Evolutionary conservation across 2,329 filamentous ascomycete genomes (phyloP), one percentile per base, ranked within the genome.

Genomic region (Aureobasidium musti): DNA sequence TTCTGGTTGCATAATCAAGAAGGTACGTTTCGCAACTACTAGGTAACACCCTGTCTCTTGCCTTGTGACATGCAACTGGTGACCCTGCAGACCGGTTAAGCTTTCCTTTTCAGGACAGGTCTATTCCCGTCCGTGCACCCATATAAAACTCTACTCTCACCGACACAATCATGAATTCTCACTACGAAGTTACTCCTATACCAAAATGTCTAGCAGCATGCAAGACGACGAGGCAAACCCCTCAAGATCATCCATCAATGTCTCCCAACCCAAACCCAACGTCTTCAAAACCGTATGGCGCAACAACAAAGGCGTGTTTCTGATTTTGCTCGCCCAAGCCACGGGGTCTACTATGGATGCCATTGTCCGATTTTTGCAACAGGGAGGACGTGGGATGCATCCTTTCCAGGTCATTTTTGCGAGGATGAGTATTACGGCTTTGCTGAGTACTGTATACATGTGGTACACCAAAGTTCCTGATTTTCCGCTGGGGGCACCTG

Each of bases 361-460:
- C n/a, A 65, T 65, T 43, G 61, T 56, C 8, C 23, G 61, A 17
- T 65, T 65, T 13, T n/a, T 65, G 26, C 61, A 65, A 21, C 61
- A 65, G 5, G 50, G 61, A 14, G 61, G 61, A 26, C 49, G 45
- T 33, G 61, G 49, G 0, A 65, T 65, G 61, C 61, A 65, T 47
- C 50, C 61, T n/a, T 65, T 65, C 39, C 61, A 65, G 4, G 50
- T 65, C 50, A 65, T 65, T 6, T 65, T 65, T 54, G 61, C 61
- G 21, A 50, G 61, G 4, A 65, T 65, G 61, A 65, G 61, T 33
- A 45, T 54, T 11, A 65, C 61, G 28, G 47, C 50, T 19, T 2
- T 65, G 8, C 41, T 65, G 3, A 65, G 61, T 26, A 56, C 23
- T 2, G 5, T 54, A 2, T 65, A 65, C 2, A 54, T 65, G 61